These are phyloP conservation scores for Epichloe gansuensis DNA, from an alignment of 2,329 filamentous ascomycete genomes.

Conservation along the genomic window DNA sequence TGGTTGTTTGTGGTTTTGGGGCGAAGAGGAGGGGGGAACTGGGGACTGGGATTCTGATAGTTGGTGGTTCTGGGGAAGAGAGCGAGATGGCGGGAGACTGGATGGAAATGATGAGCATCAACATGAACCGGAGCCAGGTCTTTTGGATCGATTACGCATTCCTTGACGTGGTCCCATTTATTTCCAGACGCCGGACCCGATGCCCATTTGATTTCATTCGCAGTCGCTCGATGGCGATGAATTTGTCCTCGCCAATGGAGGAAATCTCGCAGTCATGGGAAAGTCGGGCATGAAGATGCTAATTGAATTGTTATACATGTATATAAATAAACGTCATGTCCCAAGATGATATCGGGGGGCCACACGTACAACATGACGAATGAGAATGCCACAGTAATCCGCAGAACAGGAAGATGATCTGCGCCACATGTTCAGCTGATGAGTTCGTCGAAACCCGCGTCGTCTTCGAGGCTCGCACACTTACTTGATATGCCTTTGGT, in stretches of 20 bases:
- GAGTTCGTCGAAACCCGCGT: neutral
- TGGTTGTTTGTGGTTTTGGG: no score
- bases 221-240: conserved; percentile 44
- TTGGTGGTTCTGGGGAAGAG: no score
- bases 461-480: conserved; percentile 3
- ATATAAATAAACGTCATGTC: no score
- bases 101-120: conserved; percentile 37
- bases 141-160: conserved; percentile 28
- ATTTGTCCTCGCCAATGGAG: conserved; percentile 39
- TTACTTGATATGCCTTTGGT: conserved; percentile 29
- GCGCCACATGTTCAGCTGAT: neutral
- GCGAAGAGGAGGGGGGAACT: no score
- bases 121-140: conserved; percentile 29
- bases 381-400: conserved; percentile 31
- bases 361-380: conserved; percentile 30
- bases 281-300: conserved; percentile 48
- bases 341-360: neutral
- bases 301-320: no score
- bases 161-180: conserved; percentile 29
- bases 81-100: conserved; percentile 20
- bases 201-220: conserved; percentile 37
- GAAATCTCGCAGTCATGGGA: conserved; percentile 47
- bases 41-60: no score
- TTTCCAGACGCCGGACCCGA: conserved; percentile 25
- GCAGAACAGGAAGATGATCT: conserved; percentile 23